Base-by-base conservation (phyloP, 805 yeast species). In the Saturnispora quitensis region DNA sequence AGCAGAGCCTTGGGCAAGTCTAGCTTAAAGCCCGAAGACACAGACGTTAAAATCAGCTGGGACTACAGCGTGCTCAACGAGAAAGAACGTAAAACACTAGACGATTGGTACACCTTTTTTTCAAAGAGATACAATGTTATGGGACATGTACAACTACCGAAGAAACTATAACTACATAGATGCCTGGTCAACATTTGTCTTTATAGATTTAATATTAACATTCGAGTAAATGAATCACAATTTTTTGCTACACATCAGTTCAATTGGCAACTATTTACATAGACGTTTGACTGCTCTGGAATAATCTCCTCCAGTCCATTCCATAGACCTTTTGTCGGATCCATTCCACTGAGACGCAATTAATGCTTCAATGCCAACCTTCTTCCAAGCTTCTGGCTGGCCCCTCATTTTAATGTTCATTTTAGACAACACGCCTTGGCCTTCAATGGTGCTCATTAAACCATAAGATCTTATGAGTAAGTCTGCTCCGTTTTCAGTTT, bases 1-100 rank as follows among this genome's bases (percentile, higher is more conserved):
- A 78, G 87, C 34, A 70, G 93, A 53, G 84, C 91, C 2, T 69
- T 88, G 50, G 96, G 86, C 2, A 77, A 82, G 60, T 81, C 87
- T 50, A 76, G 82, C 18, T 63, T 82, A 52, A 72, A 75, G n/a
- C 69, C 72, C 0, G 78, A 72, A 51, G 85, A 82, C 55, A 76
- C 77, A 1, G 70, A 68, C 42, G 58, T 56, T 1, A 52, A 50
- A 0, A 64, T 68, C 4, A 68, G 81, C 20, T 78, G 81, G 77
- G 76, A 74, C 54, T 73, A 71, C 28, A 71, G 73, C 1, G 75
- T 68, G 22, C 73, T 88, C 56, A 73, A 76, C 22, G 86, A 77
- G 10, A 78, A 76, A 55, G 88, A 88, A 66, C 63, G 69, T 51
- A 69, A 70, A 60, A 81, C 78, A 1, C 74, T 87, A 52, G 81